phyloP scores from a whole-genome alignment of 2,329 filamentous ascomycete species.

The Cladosporium cucumerinum region DNA sequence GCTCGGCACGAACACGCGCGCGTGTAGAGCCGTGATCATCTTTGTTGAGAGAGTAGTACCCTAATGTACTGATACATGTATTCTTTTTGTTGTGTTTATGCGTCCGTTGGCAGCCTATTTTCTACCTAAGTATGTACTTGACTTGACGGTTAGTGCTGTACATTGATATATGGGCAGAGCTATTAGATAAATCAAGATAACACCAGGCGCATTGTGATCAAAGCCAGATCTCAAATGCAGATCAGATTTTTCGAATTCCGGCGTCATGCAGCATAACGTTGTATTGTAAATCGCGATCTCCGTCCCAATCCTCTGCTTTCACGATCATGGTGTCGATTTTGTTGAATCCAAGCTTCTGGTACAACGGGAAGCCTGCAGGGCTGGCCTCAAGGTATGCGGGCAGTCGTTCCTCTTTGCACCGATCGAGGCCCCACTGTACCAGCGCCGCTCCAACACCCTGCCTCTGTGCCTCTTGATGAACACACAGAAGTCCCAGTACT shows the following conservation, averaged over 20 bases:
- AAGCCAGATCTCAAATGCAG: background rate
- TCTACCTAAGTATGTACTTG: no score
- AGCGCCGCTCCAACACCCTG: background rate
- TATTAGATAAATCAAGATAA: no score
- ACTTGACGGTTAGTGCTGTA: no score
- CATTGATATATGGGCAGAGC: no score
- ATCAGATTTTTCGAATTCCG: background rate
- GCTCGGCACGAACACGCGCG: no score
- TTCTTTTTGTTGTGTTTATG: no score
- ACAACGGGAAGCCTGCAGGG: background rate
- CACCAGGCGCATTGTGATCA: no score
- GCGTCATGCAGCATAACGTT: background rate
- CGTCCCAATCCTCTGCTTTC: background rate
- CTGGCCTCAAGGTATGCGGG: background rate
- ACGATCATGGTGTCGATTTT: background rate
- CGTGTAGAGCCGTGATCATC: no score
- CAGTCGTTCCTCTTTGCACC: background rate
- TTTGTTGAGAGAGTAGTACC: no score
- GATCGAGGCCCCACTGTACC: background rate
- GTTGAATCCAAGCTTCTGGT: background rate
- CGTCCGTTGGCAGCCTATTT: no score
- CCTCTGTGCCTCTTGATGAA: background rate
- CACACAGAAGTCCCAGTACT: background rate
- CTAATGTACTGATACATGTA: no score
- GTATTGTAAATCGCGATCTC: background rate